Base-by-base conservation (phyloP, 208 protist genomes). In the Wallacemonas sp. region DNA sequence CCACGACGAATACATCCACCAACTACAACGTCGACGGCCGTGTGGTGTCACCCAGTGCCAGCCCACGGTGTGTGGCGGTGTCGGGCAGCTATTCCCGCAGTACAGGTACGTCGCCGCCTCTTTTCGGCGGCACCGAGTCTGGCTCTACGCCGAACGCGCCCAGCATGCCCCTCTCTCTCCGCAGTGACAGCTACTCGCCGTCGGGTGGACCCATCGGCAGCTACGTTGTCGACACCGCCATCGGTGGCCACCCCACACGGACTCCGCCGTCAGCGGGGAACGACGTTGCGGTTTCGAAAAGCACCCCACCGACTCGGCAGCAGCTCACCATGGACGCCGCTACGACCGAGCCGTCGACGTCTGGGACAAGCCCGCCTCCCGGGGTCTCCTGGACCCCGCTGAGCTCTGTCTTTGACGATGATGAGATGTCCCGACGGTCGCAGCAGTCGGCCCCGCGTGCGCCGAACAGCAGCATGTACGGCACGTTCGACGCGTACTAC, bases 381-480 rank as follows among this genome's bases (percentile, higher is more conserved):
- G 34, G 24, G 8, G 31, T 12, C 27, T 39, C 56, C 12, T 47
- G 39, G 34, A 62, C 56, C 19, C 34, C 56, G 21, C 5, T 36
- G 41, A 47, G 56, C 38, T 49, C 56, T 22, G 19, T 24, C 4
- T 28, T n/a, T 22, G 56, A 22, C 6, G 56, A 62, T 36, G 56
- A 62, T 6, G 28, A 44, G 0, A 28, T 39, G 0, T 44, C 39
- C 3, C 49, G 34, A 67, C 66, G 14, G 30, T 45, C 28, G 41
- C 44, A 19, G 42, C 62, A 9, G 9, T 4, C 19, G 30, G 14
- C 44, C 6, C 65, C 55, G 2, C 34, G 44, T 0, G 68, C 67
- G 11, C 77, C 77, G 27, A 75, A 74, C 66, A 76, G 71, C 56
- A 79, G 77, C 53, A 83, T 83, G 77, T 74, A 83, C 66, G 72